Percentiles rank a stretch among this genome's conserved stretches.
phyloP scores from a whole-genome alignment of 306 rosid species.

The Mucuna pruriens region DNA sequence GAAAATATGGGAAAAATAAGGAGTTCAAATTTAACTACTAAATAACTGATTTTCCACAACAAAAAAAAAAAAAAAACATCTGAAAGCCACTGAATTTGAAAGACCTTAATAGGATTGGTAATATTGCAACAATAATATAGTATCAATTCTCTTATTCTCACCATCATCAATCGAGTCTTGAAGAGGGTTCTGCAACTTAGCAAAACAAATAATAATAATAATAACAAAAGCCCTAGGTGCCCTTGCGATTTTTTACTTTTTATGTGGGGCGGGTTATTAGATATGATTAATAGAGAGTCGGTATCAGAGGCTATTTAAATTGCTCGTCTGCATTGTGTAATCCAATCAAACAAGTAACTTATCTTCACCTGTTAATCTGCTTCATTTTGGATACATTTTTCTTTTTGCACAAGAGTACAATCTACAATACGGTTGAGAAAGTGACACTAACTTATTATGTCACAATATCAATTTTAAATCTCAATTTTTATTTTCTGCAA shows the following conservation, averaged over 20 bases:
- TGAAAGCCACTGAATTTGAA: background rate
- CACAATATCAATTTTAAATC: slow-evolving; percentile 23
- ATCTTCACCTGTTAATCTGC: slow-evolving; percentile 28
- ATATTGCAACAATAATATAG: background rate
- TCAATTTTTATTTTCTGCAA: slow-evolving; percentile 24
- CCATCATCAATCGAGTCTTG: background rate
- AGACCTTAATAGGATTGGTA: background rate
- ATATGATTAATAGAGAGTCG: slow-evolving; percentile 27
- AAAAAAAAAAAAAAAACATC: background rate
- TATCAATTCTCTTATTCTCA: background rate
- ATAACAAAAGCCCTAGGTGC: slow-evolving; percentile 4
- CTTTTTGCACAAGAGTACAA: slow-evolving; percentile 8
- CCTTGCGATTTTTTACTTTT: background rate
- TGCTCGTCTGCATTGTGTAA: slow-evolving; percentile 29
- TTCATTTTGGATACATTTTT: slow-evolving; percentile 19
- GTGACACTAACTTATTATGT: slow-evolving; percentile 44
- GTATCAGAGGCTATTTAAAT: slow-evolving; percentile 7
- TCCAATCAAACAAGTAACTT: slow-evolving; percentile 41
- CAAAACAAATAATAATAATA: background rate
- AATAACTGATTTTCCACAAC: background rate
- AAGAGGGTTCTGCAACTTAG: slow-evolving; percentile 4
- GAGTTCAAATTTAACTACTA: background rate
- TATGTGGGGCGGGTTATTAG: background rate
- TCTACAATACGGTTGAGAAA: slow-evolving; percentile 35
- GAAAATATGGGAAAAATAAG: background rate